Conservation (phyloP, 2,329 filamentous ascomycete species). For the Venturia pyrina region DNA sequence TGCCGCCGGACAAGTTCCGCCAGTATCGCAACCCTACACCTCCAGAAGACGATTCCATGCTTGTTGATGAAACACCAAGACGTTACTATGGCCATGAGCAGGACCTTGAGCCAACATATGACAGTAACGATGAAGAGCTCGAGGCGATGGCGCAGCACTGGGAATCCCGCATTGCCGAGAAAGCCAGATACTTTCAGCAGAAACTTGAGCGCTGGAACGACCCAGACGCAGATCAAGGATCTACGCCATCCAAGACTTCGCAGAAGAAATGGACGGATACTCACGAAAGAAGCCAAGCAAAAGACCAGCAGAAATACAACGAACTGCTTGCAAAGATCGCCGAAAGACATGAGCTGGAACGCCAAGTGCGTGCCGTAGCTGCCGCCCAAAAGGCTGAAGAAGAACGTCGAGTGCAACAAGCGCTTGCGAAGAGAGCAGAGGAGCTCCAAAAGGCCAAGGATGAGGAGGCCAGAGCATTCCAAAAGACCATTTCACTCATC, state of each 20-base stretch:
- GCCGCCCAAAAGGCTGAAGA: constrained; percentile 5
- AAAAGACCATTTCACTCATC: neutral
- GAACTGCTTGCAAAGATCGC: neutral
- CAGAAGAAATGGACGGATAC: neutral
- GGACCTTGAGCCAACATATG: neutral
- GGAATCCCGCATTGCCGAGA: neutral
- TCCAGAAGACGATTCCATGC: neutral
- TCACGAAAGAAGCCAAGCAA: neutral
- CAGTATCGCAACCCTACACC: neutral
- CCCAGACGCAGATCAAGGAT: neutral
- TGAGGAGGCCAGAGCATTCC: neutral
- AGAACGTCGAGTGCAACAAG: neutral
- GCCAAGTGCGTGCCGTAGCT: neutral
- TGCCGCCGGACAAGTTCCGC: neutral
- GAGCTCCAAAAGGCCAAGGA: neutral
- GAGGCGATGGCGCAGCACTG: neutral
- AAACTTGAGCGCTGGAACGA: neutral
- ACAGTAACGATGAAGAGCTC: neutral
- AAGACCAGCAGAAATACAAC: neutral
- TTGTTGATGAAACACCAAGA: neutral
- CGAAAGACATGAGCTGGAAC: neutral
- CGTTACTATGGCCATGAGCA: constrained; percentile 3
- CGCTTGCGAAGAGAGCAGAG: neutral
- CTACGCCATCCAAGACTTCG: neutral
- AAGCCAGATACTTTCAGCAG: neutral